These are phyloP conservation scores for Colletotrichum cereale DNA, from an alignment of 2,329 filamentous ascomycete species.

Conservation along the genomic window DNA sequence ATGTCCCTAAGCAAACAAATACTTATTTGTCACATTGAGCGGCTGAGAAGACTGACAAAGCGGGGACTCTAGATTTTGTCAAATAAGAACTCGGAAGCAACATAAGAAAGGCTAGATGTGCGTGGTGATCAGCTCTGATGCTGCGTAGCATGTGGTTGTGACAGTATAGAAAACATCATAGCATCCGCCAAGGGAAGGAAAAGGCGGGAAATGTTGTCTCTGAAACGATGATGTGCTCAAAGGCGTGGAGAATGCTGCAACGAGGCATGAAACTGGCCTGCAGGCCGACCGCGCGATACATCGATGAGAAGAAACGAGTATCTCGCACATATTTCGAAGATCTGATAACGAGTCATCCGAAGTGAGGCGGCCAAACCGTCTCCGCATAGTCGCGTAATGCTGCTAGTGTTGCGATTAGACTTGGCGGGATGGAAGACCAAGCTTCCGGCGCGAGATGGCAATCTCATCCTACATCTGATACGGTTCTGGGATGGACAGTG, in stretches of 20 bases:
- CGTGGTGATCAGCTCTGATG: background rate
- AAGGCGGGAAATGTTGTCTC: background rate
- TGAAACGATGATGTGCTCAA: background rate
- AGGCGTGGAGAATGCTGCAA: too few species aligned
- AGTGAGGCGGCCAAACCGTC: slow-evolving; percentile 13
- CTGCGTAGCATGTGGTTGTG: background rate
- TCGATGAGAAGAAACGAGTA: background rate
- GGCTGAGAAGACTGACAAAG: background rate
- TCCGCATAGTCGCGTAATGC: slow-evolving; percentile 12
- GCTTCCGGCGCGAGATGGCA: slow-evolving; percentile 30
- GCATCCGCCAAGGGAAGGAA: background rate
- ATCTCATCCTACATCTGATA: slow-evolving; percentile 22
- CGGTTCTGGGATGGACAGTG: slow-evolving; percentile 4
- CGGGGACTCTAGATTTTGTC: background rate
- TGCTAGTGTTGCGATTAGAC: slow-evolving; percentile 2
- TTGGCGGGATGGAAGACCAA: slow-evolving; percentile 25
- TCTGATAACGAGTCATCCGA: slow-evolving; percentile 6
- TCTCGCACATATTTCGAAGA: background rate
- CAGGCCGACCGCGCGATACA: background rate
- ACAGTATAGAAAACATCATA: background rate
- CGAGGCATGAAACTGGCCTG: background rate
- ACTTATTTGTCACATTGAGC: background rate
- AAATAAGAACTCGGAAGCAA: background rate
- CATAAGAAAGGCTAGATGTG: too few species aligned
- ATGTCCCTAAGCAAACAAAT: background rate